Evolutionary conservation across 2,329 filamentous ascomycete species (phyloP).

Genomic region (Ambrosiella xylebori): DNA sequence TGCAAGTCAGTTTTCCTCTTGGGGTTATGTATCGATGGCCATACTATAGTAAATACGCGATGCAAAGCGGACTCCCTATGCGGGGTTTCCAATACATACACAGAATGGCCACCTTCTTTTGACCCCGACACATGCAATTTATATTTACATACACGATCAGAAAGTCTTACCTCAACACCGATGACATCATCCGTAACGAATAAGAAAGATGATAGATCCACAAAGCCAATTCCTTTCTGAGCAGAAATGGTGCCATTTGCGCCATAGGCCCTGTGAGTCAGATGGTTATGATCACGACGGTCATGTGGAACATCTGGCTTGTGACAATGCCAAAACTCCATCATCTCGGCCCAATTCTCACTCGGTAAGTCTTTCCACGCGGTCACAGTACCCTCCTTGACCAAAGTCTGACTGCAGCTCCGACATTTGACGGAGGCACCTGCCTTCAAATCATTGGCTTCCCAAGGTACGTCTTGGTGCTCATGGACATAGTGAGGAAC

Average conservation of each 20-base stretch:
- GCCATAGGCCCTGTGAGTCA: slow-evolving; percentile 60
- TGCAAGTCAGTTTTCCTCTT: slow-evolving; percentile 27
- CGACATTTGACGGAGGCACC: slow-evolving; percentile 28
- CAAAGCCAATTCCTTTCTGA: slow-evolving; percentile 49
- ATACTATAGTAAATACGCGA: slow-evolving; percentile 27
- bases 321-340: slow-evolving; percentile 99
- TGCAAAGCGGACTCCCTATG: not conserved
- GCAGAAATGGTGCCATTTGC: slow-evolving; percentile 59
- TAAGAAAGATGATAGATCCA: slow-evolving; percentile 65
- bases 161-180: slow-evolving; percentile 21
- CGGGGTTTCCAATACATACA: not conserved
- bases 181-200: slow-evolving; percentile 50
- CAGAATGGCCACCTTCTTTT: slow-evolving; percentile 47
- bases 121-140: slow-evolving; percentile 18
- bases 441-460: slow-evolving; percentile 29
- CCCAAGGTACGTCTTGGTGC: slow-evolving; percentile 35
- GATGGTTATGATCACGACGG: slow-evolving; percentile 25
- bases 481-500: slow-evolving; percentile 19
- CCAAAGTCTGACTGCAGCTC: slow-evolving; percentile 22
- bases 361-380: slow-evolving; percentile 87
- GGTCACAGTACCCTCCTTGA: slow-evolving; percentile 24
- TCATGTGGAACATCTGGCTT: slow-evolving; percentile 53
- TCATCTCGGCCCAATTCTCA: slow-evolving; percentile 98
- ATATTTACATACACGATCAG: not conserved
- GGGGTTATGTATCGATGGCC: slow-evolving; percentile 55